phyloP scores from a whole-genome alignment of 306 rosid species.

The barrel medic (Medicago truncatula) region DNA sequence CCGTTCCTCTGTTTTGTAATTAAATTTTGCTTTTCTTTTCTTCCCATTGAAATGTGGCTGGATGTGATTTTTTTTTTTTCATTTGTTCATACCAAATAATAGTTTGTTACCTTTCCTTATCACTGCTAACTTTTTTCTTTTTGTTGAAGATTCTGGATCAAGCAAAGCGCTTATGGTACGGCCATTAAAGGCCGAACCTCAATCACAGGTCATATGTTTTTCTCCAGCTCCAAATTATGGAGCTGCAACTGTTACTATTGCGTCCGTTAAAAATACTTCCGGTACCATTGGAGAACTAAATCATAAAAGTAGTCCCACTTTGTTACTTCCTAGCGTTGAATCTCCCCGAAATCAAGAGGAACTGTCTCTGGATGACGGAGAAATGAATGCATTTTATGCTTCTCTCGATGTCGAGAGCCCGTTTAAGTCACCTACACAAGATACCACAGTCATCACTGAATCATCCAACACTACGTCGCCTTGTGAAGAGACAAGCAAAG shows the following conservation, averaged over 20 bases:
- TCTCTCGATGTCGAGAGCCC: slow-evolving; percentile 54
- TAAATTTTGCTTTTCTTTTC: slow-evolving; percentile 37
- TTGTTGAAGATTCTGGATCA: slow-evolving; percentile 47
- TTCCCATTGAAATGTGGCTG: slow-evolving; percentile 30
- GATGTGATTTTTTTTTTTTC: slow-evolving; percentile 24
- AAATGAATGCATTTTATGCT: slow-evolving; percentile 60
- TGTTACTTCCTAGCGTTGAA: slow-evolving; percentile 38
- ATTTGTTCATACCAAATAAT: slow-evolving; percentile 16
- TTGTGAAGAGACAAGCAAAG: slow-evolving; percentile 50
- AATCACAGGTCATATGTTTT: slow-evolving; percentile 37
- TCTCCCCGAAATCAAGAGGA: slow-evolving; percentile 46
- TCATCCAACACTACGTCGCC: slow-evolving; percentile 33
- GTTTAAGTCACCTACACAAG: slow-evolving; percentile 40
- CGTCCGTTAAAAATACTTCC: slow-evolving; percentile 29
- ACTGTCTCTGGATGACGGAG: slow-evolving; percentile 47
- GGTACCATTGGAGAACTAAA: slow-evolving; percentile 34
- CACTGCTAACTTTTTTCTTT: slow-evolving; percentile 24
- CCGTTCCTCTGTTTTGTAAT: neutral
- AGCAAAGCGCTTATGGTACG: slow-evolving; percentile 46
- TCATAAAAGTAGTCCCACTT: slow-evolving; percentile 27
- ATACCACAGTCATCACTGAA: slow-evolving; percentile 26
- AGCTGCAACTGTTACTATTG: slow-evolving; percentile 17
- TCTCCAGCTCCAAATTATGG: slow-evolving; percentile 38
- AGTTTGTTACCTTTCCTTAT: slow-evolving; percentile 6
- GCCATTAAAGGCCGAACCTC: slow-evolving; percentile 51